Evolutionary conservation across 2,329 filamentous ascomycete species (phyloP).

Genomic region (Penicillium brevicompactum): DNA sequence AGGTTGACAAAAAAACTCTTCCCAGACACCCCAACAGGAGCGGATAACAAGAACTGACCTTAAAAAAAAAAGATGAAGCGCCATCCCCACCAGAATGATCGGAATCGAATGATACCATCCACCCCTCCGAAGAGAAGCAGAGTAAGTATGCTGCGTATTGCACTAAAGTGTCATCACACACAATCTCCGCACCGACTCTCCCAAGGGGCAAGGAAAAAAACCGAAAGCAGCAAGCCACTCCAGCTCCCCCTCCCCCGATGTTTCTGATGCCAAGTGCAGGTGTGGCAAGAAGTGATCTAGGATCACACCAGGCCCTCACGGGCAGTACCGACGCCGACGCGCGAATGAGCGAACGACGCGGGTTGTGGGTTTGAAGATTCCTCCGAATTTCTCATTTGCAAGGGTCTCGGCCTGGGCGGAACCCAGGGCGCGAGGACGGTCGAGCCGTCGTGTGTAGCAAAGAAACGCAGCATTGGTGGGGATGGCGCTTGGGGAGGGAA

Average conservation of each 20-base stretch:
- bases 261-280: slow-evolving; percentile 93
- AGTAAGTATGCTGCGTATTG: slow-evolving; percentile 82
- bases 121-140: slow-evolving; percentile 36
- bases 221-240: slow-evolving; percentile 26
- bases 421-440: slow-evolving; percentile 27
- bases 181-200: slow-evolving; percentile 94
- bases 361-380: slow-evolving; percentile 72
- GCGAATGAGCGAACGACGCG: slow-evolving; percentile 37
- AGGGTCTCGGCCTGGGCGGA: slow-evolving; percentile 22
- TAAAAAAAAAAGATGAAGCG: slow-evolving; percentile 61
- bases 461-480: slow-evolving; percentile 93
- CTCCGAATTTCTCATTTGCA: slow-evolving; percentile 99
- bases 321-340: slow-evolving; percentile 59
- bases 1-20: slow-evolving; percentile 31
- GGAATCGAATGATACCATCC: slow-evolving; percentile 79
- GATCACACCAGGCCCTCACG: slow-evolving; percentile 83
- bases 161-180: slow-evolving; percentile 86
- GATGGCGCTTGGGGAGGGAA: slow-evolving; percentile 67
- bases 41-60: slow-evolving; percentile 48
- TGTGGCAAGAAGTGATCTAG: slow-evolving; percentile 52
- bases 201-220: slow-evolving; percentile 64
- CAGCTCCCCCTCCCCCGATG: slow-evolving; percentile 55
- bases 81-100: slow-evolving; percentile 85
- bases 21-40: slow-evolving; percentile 16
- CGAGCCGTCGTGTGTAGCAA: slow-evolving; percentile 73